Evolutionary conservation across 106 monocot species (phyloP).

Genomic region (Platanthera guangdongensis): DNA sequence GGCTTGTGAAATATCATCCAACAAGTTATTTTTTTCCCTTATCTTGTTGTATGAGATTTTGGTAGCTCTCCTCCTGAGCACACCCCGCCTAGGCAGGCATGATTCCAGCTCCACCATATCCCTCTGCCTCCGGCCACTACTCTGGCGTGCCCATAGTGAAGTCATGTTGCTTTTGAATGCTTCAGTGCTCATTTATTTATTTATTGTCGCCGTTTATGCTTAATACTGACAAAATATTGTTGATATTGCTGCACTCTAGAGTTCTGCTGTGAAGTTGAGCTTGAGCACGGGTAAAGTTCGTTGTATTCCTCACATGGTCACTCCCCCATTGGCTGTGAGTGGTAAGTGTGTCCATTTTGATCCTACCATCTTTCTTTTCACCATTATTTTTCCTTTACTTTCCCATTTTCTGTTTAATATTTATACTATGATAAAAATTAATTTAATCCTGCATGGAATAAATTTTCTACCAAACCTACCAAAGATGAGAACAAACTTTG

Average conservation of each 20-base stretch:
- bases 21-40: too few species aligned
- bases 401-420: not conserved
- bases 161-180: not conserved
- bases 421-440: not conserved
- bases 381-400: not conserved
- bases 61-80: too few species aligned
- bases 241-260: conserved; percentile 20
- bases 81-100: too few species aligned
- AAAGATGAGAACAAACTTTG: too few species aligned
- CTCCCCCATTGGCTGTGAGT: conserved; percentile 70
- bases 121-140: too few species aligned
- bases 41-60: too few species aligned
- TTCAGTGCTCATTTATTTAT: not conserved
- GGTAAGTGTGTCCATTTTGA: conserved; percentile 37
- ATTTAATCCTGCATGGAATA: too few species aligned
- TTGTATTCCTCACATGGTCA: conserved; percentile 48
- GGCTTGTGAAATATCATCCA: too few species aligned
- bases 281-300: conserved; percentile 57
- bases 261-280: conserved; percentile 28
- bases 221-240: not conserved
- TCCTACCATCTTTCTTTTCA: not conserved
- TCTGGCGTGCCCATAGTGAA: too few species aligned
- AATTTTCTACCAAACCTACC: too few species aligned
- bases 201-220: not conserved
- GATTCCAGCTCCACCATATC: too few species aligned